A percentile compares a stretch with the other conserved stretches of the same genome.
Conservation (phyloP, 371 early-diverging fungal genomes). For the Sporodiniella umbellata region DNA sequence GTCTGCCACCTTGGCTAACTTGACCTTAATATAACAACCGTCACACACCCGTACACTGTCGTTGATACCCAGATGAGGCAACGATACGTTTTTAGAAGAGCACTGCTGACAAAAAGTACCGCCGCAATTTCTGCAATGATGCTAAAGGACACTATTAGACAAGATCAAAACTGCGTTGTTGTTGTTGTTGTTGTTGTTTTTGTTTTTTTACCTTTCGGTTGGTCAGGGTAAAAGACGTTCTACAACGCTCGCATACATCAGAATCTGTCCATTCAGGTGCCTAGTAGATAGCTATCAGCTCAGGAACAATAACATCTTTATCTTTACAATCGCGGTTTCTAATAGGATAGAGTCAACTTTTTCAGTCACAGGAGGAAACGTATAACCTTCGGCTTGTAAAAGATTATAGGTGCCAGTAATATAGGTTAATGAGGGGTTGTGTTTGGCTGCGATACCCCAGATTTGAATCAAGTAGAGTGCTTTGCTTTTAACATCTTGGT, state of each 20-base stretch:
- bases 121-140: slow-evolving; percentile 97
- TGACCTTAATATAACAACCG: slow-evolving; percentile 74
- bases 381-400: slow-evolving; percentile 73
- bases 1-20: slow-evolving; percentile 39
- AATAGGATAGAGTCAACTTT: slow-evolving; percentile 66
- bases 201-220: slow-evolving; percentile 73
- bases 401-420: slow-evolving; percentile 72
- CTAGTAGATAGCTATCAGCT: slow-evolving; percentile 29
- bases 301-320: background rate
- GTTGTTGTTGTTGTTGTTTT: background rate
- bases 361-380: slow-evolving; percentile 72
- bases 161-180: too few species aligned
- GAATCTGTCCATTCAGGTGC: slow-evolving; percentile 97
- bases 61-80: slow-evolving; percentile 87
- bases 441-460: slow-evolving; percentile 84
- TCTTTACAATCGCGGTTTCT: slow-evolving; percentile 66
- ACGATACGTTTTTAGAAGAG: slow-evolving; percentile 78
- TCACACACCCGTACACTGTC: slow-evolving; percentile 94
- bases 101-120: slow-evolving; percentile 90
- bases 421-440: slow-evolving; percentile 75
- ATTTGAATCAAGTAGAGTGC: slow-evolving; percentile 76
- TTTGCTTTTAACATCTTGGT: slow-evolving; percentile 72
- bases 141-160: too few species aligned
- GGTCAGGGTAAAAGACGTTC: slow-evolving; percentile 87
- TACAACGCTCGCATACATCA: slow-evolving; percentile 90